Evolutionary conservation across 192 early-diverging fungal genomes (phyloP), one percentile per base, ranked within the genome.

Genomic region (Geranomyces michiganensis): DNA sequence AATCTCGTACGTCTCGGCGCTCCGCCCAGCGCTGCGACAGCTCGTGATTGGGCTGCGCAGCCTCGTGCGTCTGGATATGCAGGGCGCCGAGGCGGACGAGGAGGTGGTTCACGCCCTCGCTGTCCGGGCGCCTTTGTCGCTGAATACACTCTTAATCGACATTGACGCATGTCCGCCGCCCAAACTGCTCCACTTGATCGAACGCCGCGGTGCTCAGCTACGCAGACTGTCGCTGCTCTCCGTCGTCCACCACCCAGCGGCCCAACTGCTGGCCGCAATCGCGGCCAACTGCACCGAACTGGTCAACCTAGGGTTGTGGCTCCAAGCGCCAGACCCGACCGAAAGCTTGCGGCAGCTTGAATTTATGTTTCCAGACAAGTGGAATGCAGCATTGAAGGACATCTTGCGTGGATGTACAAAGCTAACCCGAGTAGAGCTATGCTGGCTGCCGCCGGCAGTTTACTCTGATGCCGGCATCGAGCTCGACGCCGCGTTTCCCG

Each of bases 81-180:
- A 70, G 43, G 68, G 68, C 58, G 41, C 61, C 26, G 49, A 62
- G 22, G 41, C 68, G 30, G 22, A 17, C 68, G 56, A 43, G 33
- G 10, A 26, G 24, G n/a, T 70, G 1, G n/a, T 70, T 6, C 17
- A 32, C 41, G 9, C 22, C n/a, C 36, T 70, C 17, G 19, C 27
- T 7, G 15, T 44, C 0, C 24, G 61, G 10, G 68, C 56, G 7
- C 68, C 68, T 3, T 0, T 19, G 19, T 31, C 32, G 17, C 36
- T 70, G 7, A 12, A 60, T 21, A 46, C 56, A 1, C 36, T 70
- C 31, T 19, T 70, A 8, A 70, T 70, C 22, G 68, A 70, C 56
- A 70, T 44, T 19, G 68, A 70, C 41, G 32, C 32, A 17, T 61
- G 55, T 61, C 68, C 68, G 56, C 24, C 55, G 1, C 68, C 68